Percentiles rank a stretch among this genome's conserved stretches.
phyloP scores from a whole-genome alignment of 148 eudicot genomes.

The Chenopodium formosanum region DNA sequence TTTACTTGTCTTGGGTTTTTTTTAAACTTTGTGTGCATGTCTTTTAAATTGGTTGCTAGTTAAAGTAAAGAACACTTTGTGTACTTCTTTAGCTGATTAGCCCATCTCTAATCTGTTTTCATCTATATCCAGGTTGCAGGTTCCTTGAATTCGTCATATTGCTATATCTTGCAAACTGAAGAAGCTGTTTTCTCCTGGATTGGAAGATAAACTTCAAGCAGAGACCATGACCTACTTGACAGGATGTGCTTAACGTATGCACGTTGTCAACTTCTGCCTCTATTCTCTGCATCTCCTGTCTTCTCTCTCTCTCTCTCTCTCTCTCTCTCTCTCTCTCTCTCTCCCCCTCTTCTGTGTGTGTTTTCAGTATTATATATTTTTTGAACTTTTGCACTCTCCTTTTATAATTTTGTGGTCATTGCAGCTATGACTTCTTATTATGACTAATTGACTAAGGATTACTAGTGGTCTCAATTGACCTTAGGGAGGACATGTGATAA shows the following conservation, averaged over 20 bases:
- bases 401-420: too few relatives aligned
- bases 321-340: neutral
- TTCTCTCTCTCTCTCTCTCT: neutral
- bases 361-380: neutral
- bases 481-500: too few relatives aligned
- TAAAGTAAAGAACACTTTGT: neutral
- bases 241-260: constrained; percentile 7
- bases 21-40: neutral
- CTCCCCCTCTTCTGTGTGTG: neutral
- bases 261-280: neutral
- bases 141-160: constrained; percentile 57
- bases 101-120: neutral
- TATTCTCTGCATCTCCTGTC: neutral
- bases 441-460: too few relatives aligned
- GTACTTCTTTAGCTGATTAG: neutral
- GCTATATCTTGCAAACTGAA: constrained; percentile 50
- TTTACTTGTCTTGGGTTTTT: neutral
- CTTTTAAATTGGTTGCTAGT: neutral
- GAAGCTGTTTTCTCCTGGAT: constrained; percentile 47
- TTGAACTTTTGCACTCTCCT: too few relatives aligned
- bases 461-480: too few relatives aligned
- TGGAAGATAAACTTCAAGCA: constrained; percentile 44
- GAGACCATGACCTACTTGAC: constrained; percentile 34
- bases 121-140: constrained; percentile 37
- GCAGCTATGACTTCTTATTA: too few relatives aligned